These are phyloP conservation scores for Apiospora marii DNA, from an alignment of 2,329 filamentous ascomycete genomes.

Conservation along the genomic window DNA sequence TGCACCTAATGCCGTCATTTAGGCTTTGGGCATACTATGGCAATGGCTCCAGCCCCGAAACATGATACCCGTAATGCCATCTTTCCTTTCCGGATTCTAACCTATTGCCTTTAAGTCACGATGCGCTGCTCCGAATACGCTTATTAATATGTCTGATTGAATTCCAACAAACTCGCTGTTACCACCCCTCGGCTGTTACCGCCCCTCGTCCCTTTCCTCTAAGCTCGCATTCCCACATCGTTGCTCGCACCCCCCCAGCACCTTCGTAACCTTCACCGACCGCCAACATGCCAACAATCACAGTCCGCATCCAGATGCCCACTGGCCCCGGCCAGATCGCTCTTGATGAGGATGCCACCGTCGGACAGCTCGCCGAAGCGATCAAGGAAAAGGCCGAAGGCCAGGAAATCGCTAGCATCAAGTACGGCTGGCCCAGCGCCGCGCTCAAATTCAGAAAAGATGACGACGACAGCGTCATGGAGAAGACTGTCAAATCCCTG, in stretches of 20 bases:
- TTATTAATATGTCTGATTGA: neutral
- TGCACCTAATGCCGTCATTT: slow-evolving; percentile 14
- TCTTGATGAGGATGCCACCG: slow-evolving; percentile 72
- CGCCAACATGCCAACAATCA: slow-evolving; percentile 57
- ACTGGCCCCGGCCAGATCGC: slow-evolving; percentile 75
- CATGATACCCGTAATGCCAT: neutral
- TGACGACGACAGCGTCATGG: slow-evolving; percentile 48
- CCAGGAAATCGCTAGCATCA: slow-evolving; percentile 70
- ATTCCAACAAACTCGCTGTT: neutral
- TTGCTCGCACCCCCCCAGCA: too few relatives aligned
- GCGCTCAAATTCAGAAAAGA: slow-evolving; percentile 62
- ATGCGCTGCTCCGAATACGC: neutral
- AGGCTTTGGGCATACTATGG: neutral
- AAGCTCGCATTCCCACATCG: neutral
- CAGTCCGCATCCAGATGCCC: slow-evolving; percentile 78
- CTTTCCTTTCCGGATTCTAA: neutral
- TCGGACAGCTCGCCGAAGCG: slow-evolving; percentile 65
- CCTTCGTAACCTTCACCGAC: neutral
- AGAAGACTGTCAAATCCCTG: slow-evolving; percentile 56
- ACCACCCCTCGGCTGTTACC: neutral
- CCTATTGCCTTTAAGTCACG: neutral
- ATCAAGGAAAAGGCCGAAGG: slow-evolving; percentile 72
- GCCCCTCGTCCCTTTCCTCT: neutral
- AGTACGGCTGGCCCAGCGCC: slow-evolving; percentile 84
- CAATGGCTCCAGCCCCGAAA: neutral